Evolutionary conservation across 345 rosid species (phyloP).

Genomic region (Boechera retrofracta): DNA sequence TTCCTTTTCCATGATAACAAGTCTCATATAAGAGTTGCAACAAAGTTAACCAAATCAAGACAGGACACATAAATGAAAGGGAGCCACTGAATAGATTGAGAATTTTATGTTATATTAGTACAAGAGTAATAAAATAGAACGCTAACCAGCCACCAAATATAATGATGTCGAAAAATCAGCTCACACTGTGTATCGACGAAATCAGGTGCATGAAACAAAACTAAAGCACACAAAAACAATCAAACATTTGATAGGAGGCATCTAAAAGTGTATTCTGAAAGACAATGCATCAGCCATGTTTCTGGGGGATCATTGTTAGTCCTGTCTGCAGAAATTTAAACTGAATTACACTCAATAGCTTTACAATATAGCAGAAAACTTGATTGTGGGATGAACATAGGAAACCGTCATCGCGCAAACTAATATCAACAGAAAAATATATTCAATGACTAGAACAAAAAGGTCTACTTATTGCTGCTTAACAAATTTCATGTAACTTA

Average conservation of each 20-base stretch:
- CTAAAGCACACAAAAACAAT: not conserved
- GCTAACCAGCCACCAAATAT: conserved; percentile 2
- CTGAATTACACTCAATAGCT: not conserved
- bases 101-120: not conserved
- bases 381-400: not conserved
- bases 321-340: not conserved
- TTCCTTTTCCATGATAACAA: not conserved
- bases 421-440: not conserved
- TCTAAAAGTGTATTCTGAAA: not conserved
- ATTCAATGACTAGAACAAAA: not conserved
- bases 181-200: not conserved
- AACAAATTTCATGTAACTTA: not conserved
- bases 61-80: not conserved
- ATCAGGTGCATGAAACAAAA: not conserved
- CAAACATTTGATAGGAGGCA: conserved; percentile 6
- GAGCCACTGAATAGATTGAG: conserved; percentile 11
- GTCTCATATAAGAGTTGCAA: conserved; percentile 1
- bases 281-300: conserved; percentile 4
- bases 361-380: not conserved
- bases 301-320: not conserved
- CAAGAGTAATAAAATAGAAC: not conserved
- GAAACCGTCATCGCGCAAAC: not conserved
- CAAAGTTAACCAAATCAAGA: conserved; percentile 13
- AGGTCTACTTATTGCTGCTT: not conserved
- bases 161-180: not conserved